Evolutionary conservation across 768 basidiomycete species (phyloP).

Genomic region (Pleurotus pulmonarius): DNA sequence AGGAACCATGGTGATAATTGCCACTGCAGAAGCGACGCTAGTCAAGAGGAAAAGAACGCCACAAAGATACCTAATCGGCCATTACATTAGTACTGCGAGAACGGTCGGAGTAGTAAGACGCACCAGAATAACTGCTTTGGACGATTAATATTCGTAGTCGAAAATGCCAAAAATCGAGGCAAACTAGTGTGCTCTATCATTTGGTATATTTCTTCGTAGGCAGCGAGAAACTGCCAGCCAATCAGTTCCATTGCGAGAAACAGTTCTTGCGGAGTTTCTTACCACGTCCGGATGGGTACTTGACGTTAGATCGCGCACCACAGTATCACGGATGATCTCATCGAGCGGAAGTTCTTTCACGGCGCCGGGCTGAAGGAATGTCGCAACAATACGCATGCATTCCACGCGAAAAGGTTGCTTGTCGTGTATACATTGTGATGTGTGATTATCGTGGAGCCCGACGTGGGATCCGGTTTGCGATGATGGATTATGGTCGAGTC

Average conservation of each 20-base stretch:
- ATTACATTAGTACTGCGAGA: not conserved
- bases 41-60: constrained; percentile 21
- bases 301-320: constrained; percentile 21
- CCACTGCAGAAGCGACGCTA: constrained; percentile 21
- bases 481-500: constrained; percentile 6
- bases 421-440: constrained; percentile 9
- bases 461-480: constrained; percentile 9
- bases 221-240: constrained; percentile 25
- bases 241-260: not conserved
- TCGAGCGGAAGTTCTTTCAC: constrained; percentile 25
- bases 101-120: not conserved
- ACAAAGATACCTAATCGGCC: constrained; percentile 22
- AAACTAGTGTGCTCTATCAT: constrained; percentile 24
- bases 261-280: constrained; percentile 5
- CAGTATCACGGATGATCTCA: constrained; percentile 20
- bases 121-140: constrained; percentile 33
- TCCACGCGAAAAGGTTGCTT: constrained; percentile 19
- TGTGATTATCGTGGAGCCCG: constrained; percentile 14
- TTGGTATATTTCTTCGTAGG: constrained; percentile 29
- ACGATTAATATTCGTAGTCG: constrained; percentile 31
- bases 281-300: constrained; percentile 35
- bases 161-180: constrained; percentile 26
- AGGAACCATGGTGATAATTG: constrained; percentile 23
- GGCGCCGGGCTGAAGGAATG: constrained; percentile 26
- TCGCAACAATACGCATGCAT: constrained; percentile 24